Percentiles rank a stretch among this genome's conserved stretches.
Evolutionary conservation across 2,329 filamentous ascomycete genomes (phyloP).

Genomic region (Dactylellina haptotyla): DNA sequence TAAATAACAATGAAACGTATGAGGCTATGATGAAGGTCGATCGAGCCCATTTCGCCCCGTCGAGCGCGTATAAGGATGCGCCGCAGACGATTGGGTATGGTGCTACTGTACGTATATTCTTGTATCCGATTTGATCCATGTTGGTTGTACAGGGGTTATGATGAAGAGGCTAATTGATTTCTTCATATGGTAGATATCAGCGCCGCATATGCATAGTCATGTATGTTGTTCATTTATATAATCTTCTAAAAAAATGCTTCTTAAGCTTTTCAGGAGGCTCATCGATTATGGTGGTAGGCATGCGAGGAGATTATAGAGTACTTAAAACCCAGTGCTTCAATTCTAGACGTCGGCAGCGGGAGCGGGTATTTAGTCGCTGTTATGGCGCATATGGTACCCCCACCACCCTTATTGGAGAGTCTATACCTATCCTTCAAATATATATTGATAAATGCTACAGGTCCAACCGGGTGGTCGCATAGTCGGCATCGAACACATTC

Average conservation of each 20-base stretch:
- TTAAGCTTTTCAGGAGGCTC: too few relatives aligned
- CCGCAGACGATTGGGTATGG: slow-evolving; percentile 74
- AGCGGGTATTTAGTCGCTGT: slow-evolving; percentile 89
- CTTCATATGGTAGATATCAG: slow-evolving; percentile 37
- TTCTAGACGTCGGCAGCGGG: slow-evolving; percentile 79
- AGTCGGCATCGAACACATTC: slow-evolving; percentile 79
- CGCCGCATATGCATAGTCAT: slow-evolving; percentile 58
- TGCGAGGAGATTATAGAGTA: slow-evolving; percentile 59
- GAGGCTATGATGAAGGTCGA: slow-evolving; percentile 88
- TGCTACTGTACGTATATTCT: slow-evolving; percentile 74
- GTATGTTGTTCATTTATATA: slow-evolving; percentile 12
- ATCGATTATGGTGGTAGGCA: too few relatives aligned
- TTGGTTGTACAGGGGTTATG: slow-evolving; percentile 5
- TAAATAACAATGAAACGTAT: slow-evolving; percentile 76
- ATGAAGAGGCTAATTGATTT: neutral
- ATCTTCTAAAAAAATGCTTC: too few relatives aligned
- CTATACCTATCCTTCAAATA: neutral
- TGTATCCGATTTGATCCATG: too few relatives aligned
- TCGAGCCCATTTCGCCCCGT: slow-evolving; percentile 81
- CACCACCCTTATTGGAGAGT: neutral
- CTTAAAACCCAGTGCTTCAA: slow-evolving; percentile 61
- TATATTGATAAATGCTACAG: slow-evolving; percentile 11
- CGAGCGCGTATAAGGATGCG: slow-evolving; percentile 76
- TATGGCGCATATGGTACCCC: slow-evolving; percentile 76
- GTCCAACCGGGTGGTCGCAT: slow-evolving; percentile 64